Conservation (phyloP, 2,329 filamentous ascomycete species). For the Epichloe coenophiala region DNA sequence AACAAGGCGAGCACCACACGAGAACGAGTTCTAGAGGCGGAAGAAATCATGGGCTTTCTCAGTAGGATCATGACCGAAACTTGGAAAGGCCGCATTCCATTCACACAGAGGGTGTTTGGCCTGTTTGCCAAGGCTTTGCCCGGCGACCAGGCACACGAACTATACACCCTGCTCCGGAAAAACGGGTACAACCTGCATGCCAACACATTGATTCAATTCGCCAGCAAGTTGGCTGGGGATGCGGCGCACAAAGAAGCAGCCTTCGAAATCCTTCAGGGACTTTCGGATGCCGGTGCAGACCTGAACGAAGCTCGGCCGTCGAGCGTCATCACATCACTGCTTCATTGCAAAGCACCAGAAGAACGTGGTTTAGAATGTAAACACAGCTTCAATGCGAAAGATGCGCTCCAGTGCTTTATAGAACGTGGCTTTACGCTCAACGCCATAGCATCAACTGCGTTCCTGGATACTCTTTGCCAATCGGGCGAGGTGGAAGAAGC, state of each 20-base stretch:
- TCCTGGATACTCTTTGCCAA: slow-evolving; percentile 59
- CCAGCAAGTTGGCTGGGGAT: slow-evolving; percentile 28
- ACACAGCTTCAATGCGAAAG: slow-evolving; percentile 16
- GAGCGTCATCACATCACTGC: slow-evolving; percentile 45
- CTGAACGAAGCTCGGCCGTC: slow-evolving; percentile 33
- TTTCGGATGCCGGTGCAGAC: slow-evolving; percentile 26
- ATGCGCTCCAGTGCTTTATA: slow-evolving; percentile 31
- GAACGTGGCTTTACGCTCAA: slow-evolving; percentile 51
- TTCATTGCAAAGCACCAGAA: slow-evolving; percentile 23
- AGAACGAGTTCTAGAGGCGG: slow-evolving; percentile 14
- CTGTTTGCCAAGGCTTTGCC: slow-evolving; percentile 17
- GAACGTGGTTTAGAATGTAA: slow-evolving; percentile 7
- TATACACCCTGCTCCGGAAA: slow-evolving; percentile 22
- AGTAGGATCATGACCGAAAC: slow-evolving; percentile 17
- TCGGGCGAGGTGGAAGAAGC: slow-evolving; percentile 25
- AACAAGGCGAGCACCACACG: slow-evolving; percentile 7
- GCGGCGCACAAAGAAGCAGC: slow-evolving; percentile 26
- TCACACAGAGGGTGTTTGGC: slow-evolving; percentile 27
- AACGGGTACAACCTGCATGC: slow-evolving; percentile 20
- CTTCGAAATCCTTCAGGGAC: slow-evolving; percentile 25
- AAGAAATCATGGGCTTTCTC: slow-evolving; percentile 17
- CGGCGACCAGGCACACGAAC: slow-evolving; percentile 16
- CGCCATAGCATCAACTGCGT: slow-evolving; percentile 47
- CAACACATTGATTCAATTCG: slow-evolving; percentile 35
- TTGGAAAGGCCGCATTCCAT: slow-evolving; percentile 17